Percentiles rank a stretch among this genome's conserved stretches.
phyloP scores from a whole-genome alignment of 176 grass and related monocot species.

The Triticum dicoccoides region DNA sequence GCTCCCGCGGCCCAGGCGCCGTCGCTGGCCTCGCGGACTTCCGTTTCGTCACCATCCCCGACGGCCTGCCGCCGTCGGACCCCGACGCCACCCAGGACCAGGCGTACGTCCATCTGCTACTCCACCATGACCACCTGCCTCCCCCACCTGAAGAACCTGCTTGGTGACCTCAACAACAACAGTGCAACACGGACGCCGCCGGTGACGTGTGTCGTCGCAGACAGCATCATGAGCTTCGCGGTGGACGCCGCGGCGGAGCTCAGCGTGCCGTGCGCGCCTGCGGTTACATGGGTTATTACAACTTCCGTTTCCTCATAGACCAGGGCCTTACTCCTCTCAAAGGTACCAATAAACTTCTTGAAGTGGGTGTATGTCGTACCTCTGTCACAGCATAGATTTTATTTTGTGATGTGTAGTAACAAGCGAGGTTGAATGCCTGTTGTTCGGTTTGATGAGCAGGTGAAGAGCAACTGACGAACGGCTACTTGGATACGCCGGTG shows the following conservation, averaged over 20 bases:
- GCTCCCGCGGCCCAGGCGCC: not conserved
- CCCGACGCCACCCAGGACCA: slow-evolving; percentile 24
- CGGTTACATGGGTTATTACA: slow-evolving; percentile 43
- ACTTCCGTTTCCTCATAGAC: not conserved
- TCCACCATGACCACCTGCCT: slow-evolving; percentile 23
- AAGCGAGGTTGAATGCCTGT: no score
- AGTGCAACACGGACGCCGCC: not conserved
- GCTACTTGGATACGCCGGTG: not conserved
- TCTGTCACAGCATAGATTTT: no score
- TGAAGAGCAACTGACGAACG: not conserved
- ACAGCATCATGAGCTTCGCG: slow-evolving; percentile 40
- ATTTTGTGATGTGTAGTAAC: no score
- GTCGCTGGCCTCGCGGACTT: slow-evolving; percentile 3
- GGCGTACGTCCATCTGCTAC: not conserved
- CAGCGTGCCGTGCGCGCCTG: slow-evolving; percentile 35
- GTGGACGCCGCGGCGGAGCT: slow-evolving; percentile 34
- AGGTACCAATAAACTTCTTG: not conserved
- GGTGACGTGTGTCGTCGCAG: slow-evolving; percentile 38
- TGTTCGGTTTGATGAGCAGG: not conserved
- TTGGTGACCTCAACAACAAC: not conserved
- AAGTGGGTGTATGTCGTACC: no score
- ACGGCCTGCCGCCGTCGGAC: slow-evolving; percentile 19
- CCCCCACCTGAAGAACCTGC: not conserved
- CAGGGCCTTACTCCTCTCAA: not conserved
- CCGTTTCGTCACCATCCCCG: slow-evolving; percentile 12